Percentiles rank a stretch among this genome's conserved stretches.
Conservation (phyloP, 1,139 yeast genomes). For the Magnusiomyces starmeri region DNA sequence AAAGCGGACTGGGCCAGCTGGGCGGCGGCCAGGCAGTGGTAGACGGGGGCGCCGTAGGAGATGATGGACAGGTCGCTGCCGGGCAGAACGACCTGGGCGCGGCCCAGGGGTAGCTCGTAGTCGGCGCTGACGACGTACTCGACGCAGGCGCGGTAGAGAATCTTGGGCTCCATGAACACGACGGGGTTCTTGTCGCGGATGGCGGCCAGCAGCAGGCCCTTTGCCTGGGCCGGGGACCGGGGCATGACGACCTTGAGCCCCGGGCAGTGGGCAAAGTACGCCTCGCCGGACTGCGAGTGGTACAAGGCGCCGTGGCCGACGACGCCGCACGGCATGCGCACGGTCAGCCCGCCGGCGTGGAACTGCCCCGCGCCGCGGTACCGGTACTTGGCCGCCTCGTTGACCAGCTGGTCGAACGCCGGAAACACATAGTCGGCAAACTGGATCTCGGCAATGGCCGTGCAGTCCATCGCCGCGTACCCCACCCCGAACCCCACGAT, state of each 20-base stretch:
- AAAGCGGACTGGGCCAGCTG: slow-evolving; percentile 25
- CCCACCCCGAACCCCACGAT: slow-evolving; percentile 35
- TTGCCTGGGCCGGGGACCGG: slow-evolving; percentile 35
- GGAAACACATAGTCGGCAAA: slow-evolving; percentile 37
- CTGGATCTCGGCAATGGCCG: slow-evolving; percentile 36
- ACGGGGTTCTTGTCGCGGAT: slow-evolving; percentile 33
- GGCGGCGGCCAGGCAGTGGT: slow-evolving; percentile 31
- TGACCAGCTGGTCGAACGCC: slow-evolving; percentile 36
- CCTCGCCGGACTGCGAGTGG: slow-evolving; percentile 35
- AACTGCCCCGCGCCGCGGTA: slow-evolving; percentile 29
- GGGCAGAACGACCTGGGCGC: slow-evolving; percentile 30
- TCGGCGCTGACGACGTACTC: slow-evolving; percentile 34
- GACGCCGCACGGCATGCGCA: slow-evolving; percentile 35
- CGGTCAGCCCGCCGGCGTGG: slow-evolving; percentile 33
- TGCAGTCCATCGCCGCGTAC: slow-evolving; percentile 33
- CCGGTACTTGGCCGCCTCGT: slow-evolving; percentile 35
- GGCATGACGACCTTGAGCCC: slow-evolving; percentile 35
- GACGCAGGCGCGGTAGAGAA: slow-evolving; percentile 31
- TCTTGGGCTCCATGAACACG: slow-evolving; percentile 36
- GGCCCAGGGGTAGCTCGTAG: slow-evolving; percentile 31
- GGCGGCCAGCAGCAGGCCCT: slow-evolving; percentile 31
- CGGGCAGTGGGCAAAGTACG: slow-evolving; percentile 33
- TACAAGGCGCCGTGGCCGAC: slow-evolving; percentile 37
- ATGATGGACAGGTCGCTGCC: slow-evolving; percentile 32
- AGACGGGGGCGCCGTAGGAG: slow-evolving; percentile 34